Evolutionary conservation across 1,284 basidiomycete genomes (phyloP).

Genomic region (Boletus smithii): DNA sequence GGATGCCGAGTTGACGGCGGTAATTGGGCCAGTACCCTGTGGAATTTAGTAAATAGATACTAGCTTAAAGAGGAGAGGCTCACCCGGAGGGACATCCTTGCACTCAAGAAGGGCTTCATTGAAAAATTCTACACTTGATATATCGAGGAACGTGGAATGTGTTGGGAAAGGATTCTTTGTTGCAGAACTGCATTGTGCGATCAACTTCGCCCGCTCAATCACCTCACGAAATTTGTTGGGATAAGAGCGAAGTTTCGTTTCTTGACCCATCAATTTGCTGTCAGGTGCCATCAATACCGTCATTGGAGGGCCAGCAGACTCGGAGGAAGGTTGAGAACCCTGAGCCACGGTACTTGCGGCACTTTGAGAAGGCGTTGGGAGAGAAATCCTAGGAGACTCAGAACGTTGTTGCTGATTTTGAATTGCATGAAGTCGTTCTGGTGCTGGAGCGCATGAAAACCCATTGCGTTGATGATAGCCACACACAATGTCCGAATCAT

Average conservation of each 20-base stretch:
- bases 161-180: neutral
- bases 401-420: neutral
- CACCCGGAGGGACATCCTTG: neutral
- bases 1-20: neutral
- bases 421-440: neutral
- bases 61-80: neutral
- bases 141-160: neutral
- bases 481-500: neutral
- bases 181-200: neutral
- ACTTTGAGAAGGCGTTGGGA: no score
- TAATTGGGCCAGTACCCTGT: slow-evolving; percentile 1
- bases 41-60: neutral
- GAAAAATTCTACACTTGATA: neutral
- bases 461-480: neutral
- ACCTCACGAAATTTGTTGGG: neutral
- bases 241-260: neutral
- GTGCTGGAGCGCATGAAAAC: neutral
- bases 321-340: no score
- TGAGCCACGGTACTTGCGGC: neutral
- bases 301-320: neutral
- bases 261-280: neutral
- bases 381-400: no score
- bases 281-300: neutral
- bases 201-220: neutral
- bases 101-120: neutral